These are phyloP conservation scores for Sclerotinia subarctica DNA, from an alignment of 2,329 filamentous ascomycete species.

Conservation along the genomic window DNA sequence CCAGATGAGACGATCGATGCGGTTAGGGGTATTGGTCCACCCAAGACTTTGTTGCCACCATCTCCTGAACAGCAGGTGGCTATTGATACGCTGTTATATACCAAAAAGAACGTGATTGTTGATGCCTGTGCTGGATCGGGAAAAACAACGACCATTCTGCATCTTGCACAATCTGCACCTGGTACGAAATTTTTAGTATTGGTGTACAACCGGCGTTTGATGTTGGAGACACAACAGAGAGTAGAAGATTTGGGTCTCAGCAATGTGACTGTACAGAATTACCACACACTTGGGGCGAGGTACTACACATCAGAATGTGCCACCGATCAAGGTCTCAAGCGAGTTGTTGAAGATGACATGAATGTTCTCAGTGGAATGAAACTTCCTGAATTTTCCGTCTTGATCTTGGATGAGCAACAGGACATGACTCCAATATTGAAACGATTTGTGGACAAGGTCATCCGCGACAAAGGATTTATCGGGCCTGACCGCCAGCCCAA, in stretches of 20 bases:
- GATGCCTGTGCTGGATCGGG: slow-evolving; percentile 18
- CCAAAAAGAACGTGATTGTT: slow-evolving; percentile 16
- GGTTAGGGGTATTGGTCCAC: neutral
- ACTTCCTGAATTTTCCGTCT: slow-evolving; percentile 16
- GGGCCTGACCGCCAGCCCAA: neutral
- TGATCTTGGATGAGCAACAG: slow-evolving; percentile 18
- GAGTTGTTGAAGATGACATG: slow-evolving; percentile 12
- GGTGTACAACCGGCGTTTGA: slow-evolving; percentile 16
- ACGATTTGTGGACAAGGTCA: slow-evolving; percentile 13
- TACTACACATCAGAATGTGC: slow-evolving; percentile 17
- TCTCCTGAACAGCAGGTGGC: slow-evolving; percentile 16
- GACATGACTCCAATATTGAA: slow-evolving; percentile 20
- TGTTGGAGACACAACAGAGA: slow-evolving; percentile 16
- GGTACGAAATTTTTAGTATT: slow-evolving; percentile 10
- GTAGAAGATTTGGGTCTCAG: slow-evolving; percentile 7
- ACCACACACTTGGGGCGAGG: slow-evolving; percentile 3
- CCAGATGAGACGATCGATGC: neutral
- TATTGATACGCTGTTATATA: slow-evolving; percentile 11
- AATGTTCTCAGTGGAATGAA: neutral
- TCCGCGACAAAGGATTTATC: slow-evolving; percentile 9
- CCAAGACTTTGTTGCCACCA: slow-evolving; percentile 10
- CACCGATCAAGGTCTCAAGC: slow-evolving; percentile 19
- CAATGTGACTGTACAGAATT: slow-evolving; percentile 9
- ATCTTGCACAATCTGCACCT: slow-evolving; percentile 10
- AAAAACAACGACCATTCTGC: slow-evolving; percentile 15